phyloP scores from a whole-genome alignment of 192 early-diverging fungal species.

The Phlyctochytrium arcticum region DNA sequence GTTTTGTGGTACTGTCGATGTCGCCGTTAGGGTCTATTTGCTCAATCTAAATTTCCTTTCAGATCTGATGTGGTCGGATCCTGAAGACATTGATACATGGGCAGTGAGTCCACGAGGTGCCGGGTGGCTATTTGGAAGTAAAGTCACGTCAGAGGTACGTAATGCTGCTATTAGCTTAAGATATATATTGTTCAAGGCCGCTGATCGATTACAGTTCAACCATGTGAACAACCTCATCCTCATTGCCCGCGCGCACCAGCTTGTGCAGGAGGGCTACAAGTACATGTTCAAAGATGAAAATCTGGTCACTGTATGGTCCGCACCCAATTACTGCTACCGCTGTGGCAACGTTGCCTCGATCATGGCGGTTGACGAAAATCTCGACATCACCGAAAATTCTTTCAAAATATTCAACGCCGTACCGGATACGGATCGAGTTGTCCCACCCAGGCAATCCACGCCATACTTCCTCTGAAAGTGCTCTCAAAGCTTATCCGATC shows the following conservation, averaged over 20 bases:
- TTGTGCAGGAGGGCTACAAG: constrained; percentile 98
- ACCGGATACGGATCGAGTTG: constrained; percentile 78
- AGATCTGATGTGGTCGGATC: constrained; percentile 97
- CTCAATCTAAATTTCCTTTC: neutral
- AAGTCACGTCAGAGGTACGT: constrained; percentile 84
- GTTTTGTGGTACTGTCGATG: constrained; percentile 62
- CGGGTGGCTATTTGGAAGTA: constrained; percentile 93
- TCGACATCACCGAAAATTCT: constrained; percentile 73
- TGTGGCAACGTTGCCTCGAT: constrained; percentile 63
- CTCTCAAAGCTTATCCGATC: no score
- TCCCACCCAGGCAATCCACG: constrained; percentile 42
- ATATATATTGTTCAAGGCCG: neutral
- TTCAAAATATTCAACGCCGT: constrained; percentile 98
- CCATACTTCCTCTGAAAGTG: constrained; percentile 50
- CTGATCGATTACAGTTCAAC: constrained; percentile 80
- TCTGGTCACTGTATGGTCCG: constrained; percentile 93
- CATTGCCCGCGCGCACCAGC: constrained; percentile 94
- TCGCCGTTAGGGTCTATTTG: neutral
- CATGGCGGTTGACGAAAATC: constrained; percentile 57
- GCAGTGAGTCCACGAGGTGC: constrained; percentile 87
- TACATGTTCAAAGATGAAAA: constrained; percentile 90
- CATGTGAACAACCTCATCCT: constrained; percentile 86
- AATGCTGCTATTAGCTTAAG: neutral
- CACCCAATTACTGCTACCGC: constrained; percentile 65
- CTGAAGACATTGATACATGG: constrained; percentile 91